These are phyloP conservation scores for Entomortierella chlamydospora DNA, from an alignment of 192 early-diverging fungal genomes.

Conservation along the genomic window DNA sequence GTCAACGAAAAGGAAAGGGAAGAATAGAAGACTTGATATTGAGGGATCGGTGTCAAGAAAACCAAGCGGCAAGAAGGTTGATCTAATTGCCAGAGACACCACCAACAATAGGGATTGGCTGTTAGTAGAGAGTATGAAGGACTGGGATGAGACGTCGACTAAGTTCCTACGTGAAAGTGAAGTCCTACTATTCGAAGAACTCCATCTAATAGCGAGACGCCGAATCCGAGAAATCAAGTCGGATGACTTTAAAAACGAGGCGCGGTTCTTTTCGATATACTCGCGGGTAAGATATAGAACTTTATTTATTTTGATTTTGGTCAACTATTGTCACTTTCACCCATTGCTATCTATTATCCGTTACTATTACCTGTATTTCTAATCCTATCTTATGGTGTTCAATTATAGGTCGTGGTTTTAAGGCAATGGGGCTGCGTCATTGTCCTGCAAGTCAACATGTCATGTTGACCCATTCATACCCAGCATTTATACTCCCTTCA, in stretches of 20 bases:
- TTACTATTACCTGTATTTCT: too few relatives aligned
- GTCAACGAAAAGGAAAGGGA: slow-evolving; percentile 31
- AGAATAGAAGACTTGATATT: slow-evolving; percentile 15
- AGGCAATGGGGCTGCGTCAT: slow-evolving; percentile 27
- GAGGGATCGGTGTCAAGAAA: slow-evolving; percentile 19
- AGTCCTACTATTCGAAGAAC: slow-evolving; percentile 35
- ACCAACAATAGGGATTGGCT: slow-evolving; percentile 37
- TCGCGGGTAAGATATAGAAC: slow-evolving; percentile 27
- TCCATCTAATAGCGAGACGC: slow-evolving; percentile 34
- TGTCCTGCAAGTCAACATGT: slow-evolving; percentile 20
- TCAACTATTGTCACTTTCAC: too few relatives aligned
- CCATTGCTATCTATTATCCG: too few relatives aligned
- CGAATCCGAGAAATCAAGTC: slow-evolving; percentile 28
- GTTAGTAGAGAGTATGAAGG: slow-evolving; percentile 39
- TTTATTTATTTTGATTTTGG: background rate
- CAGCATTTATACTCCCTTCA: slow-evolving; percentile 20
- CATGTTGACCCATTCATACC: slow-evolving; percentile 10
- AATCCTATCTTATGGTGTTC: background rate
- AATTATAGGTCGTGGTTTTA: slow-evolving; percentile 40
- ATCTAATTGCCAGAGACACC: slow-evolving; percentile 37
- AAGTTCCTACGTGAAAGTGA: slow-evolving; percentile 37
- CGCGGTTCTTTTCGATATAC: slow-evolving; percentile 48
- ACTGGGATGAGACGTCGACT: slow-evolving; percentile 48
- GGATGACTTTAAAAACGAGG: slow-evolving; percentile 8
- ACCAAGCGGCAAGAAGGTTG: slow-evolving; percentile 34